Base-by-base conservation (phyloP, 2,329 filamentous ascomycete species). In the Botrytis deweyae region DNA sequence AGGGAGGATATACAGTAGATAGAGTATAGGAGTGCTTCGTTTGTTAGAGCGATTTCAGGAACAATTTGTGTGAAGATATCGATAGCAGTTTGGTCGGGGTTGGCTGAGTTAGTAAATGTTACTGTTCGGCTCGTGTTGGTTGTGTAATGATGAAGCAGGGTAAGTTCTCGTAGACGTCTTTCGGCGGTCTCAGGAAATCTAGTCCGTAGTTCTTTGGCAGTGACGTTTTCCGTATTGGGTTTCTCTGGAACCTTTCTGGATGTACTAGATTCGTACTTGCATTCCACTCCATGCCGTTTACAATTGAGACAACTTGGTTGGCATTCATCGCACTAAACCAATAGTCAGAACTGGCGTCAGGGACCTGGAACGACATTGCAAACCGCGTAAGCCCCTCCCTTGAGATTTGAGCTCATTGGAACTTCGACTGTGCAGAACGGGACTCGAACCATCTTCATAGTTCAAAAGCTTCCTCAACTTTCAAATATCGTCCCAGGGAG, bases 121-220 rank as follows among this genome's bases (percentile, higher is more conserved):
- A 77, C 38, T 1, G 76, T 76, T 33, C 70, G 64, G 42, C 74
- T 65, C 20, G 77, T 78, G 29, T 66, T 70, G 25, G 73, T 71
- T 46, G 75, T 76, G 64, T 77, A 79, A 2, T 77, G 75, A 29
- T 76, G 77, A n/a, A 79, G 72, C 20, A 79, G 75, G 29, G 52
- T 73, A 4, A 79, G 75, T 67, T 79, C 77, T 29, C 72, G 62
- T 25, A 76, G 59, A 38, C 78, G 77, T 38, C 77, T 70, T 10
- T 66, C 63, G 29, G 33, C 70, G n/a, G 74, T 70, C 65, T 79
- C 77, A 18, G 74, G 74, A 20, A 73, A 65, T 18, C 62, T 18
- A n/a, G 38, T n/a, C 38, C 22, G 22, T n/a, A 33, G 25, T 55
- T 68, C 44, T 36, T 6, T 6, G 18, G 65, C 18, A 49, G 42